phyloP scores from a whole-genome alignment of 768 basidiomycete species.

The Mycena crocata region DNA sequence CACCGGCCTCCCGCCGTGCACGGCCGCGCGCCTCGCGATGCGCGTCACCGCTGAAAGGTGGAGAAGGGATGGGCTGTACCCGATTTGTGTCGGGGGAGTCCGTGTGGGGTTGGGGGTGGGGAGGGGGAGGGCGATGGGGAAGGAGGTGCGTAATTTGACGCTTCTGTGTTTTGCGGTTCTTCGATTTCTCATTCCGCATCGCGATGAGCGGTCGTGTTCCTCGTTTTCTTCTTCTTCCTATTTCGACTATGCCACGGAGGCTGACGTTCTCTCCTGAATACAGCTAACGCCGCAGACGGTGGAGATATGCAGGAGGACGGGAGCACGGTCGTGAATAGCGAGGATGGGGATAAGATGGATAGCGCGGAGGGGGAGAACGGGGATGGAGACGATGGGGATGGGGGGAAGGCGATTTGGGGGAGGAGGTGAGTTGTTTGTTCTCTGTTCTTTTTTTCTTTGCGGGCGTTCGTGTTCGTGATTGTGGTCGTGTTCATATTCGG shows the following conservation, averaged over 20 bases:
- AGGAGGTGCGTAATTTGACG: too few species aligned
- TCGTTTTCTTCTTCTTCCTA: too few species aligned
- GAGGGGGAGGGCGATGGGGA: not conserved
- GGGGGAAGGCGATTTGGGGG: conserved; percentile 27
- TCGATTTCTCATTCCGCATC: too few species aligned
- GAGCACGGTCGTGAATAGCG: not conserved
- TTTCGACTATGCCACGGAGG: too few species aligned
- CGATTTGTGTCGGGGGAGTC: conserved; percentile 22
- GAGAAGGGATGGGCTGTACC: conserved; percentile 25
- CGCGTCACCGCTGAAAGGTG: conserved; percentile 33
- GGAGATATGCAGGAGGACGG: too few species aligned
- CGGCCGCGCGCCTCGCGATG: conserved; percentile 30
- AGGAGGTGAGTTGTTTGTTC: conserved; percentile 16
- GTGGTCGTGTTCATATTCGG: not conserved
- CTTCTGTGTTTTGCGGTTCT: too few species aligned
- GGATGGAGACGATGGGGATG: not conserved
- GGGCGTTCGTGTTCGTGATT: too few species aligned
- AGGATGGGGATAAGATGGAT: not conserved
- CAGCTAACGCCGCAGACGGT: too few species aligned
- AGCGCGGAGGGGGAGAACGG: not conserved
- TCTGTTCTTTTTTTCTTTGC: not conserved
- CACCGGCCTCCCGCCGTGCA: conserved; percentile 17
- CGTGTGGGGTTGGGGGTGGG: too few species aligned
- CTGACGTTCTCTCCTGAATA: too few species aligned
- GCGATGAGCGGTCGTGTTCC: too few species aligned